These are phyloP conservation scores for Solanum appendiculatum DNA, from an alignment of 257 asterid genomes.

Conservation along the genomic window DNA sequence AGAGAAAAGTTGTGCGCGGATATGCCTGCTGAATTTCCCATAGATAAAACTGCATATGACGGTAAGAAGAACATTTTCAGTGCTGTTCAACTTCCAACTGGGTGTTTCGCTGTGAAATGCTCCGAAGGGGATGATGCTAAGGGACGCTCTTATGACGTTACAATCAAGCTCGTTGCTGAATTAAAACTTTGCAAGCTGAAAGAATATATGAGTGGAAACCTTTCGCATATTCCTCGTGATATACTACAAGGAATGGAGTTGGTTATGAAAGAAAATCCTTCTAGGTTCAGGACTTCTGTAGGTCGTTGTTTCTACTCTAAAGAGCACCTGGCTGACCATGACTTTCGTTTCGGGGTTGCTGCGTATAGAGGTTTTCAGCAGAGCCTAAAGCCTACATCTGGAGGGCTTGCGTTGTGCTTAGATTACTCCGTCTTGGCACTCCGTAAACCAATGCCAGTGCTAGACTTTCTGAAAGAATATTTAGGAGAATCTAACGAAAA, in stretches of 20 bases:
- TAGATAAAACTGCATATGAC: constrained; percentile 36
- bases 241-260: constrained; percentile 57
- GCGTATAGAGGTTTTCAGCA: constrained; percentile 50
- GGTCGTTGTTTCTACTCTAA: constrained; percentile 41
- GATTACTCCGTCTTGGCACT: constrained; percentile 50
- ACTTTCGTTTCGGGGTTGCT: constrained; percentile 36
- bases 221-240: constrained; percentile 39
- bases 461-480: constrained; percentile 32
- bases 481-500: constrained; percentile 1
- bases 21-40: constrained; percentile 20
- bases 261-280: constrained; percentile 68
- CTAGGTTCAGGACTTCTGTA: constrained; percentile 15
- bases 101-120: constrained; percentile 21
- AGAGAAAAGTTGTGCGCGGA: constrained; percentile 29
- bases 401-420: constrained; percentile 45
- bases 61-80: constrained; percentile 65
- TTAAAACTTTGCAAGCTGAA: constrained; percentile 32
- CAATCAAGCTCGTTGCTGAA: constrained; percentile 32
- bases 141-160: constrained; percentile 19
- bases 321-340: constrained; percentile 5
- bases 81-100: constrained; percentile 29
- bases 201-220: constrained; percentile 36
- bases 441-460: constrained; percentile 35
- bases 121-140: constrained; percentile 29
- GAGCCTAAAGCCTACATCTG: constrained; percentile 52